Evolutionary conservation across 2,329 filamentous ascomycete genomes (phyloP).

Genomic region (Saccharata proteae): DNA sequence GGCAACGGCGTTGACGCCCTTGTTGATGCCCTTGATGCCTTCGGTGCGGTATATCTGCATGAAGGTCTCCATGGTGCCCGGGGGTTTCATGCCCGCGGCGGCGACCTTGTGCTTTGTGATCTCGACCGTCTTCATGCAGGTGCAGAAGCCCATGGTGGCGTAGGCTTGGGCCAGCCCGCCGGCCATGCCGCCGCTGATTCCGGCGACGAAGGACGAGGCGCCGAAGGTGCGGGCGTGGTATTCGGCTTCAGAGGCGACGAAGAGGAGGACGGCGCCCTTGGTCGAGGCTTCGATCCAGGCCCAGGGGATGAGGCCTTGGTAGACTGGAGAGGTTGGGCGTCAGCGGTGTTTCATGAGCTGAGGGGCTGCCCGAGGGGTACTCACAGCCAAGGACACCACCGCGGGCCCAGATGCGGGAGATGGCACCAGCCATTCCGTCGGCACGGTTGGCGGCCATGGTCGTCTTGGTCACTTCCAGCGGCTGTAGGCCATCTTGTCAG

Average conservation of each 20-base stretch:
- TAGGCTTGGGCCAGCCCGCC: conserved; percentile 97
- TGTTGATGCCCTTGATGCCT: conserved; percentile 93
- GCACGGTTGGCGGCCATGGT: conserved; percentile 96
- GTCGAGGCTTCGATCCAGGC: conserved; percentile 99
- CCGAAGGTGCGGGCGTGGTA: conserved; percentile 79
- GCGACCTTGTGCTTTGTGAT: conserved; percentile 98
- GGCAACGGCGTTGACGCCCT: conserved; percentile 94
- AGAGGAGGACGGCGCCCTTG: conserved; percentile 97
- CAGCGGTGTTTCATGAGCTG: background rate
- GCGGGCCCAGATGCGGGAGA: conserved; percentile 82
- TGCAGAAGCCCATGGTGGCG: conserved; percentile 99
- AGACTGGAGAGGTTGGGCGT: conserved; percentile 50
- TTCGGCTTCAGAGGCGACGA: conserved; percentile 96
- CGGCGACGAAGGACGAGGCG: conserved; percentile 74
- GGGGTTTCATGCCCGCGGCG: conserved; percentile 67
- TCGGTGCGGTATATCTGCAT: conserved; percentile 94
- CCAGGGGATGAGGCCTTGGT: conserved; percentile 98
- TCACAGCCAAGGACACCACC: conserved; percentile 90
- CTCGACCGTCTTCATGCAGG: conserved; percentile 99
- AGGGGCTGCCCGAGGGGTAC: conserved; percentile 26
- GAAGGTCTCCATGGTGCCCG: conserved; percentile 88
- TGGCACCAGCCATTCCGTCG: conserved; percentile 72
- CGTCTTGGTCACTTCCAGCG: conserved; percentile 97
- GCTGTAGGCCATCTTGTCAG: conserved; percentile 56
- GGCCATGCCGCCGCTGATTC: conserved; percentile 82